Percentiles rank a stretch among this genome's conserved stretches.
phyloP scores from a whole-genome alignment of 768 basidiomycete species.

The Mycena maculata region DNA sequence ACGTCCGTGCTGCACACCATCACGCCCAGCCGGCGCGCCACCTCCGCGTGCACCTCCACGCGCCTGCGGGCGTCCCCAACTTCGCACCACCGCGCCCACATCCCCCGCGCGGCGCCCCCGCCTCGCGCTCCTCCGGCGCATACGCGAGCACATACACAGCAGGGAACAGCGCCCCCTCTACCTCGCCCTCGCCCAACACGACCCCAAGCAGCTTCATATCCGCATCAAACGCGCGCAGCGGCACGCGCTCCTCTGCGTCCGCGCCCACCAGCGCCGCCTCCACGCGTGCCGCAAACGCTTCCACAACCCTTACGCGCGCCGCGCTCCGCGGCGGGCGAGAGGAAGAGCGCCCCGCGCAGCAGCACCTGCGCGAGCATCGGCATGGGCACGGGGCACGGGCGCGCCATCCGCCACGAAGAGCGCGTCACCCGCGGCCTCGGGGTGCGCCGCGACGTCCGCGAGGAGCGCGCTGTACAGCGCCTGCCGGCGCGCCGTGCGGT shows the following conservation, averaged over 20 bases:
- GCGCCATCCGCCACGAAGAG: conserved; percentile 20
- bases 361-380: conserved; percentile 24
- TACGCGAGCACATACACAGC: conserved; percentile 59
- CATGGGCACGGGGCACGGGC: neutral
- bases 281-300: conserved; percentile 19
- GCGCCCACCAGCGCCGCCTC: conserved; percentile 18
- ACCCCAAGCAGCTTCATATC: conserved; percentile 49
- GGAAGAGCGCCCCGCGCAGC: conserved; percentile 23
- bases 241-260: too few species aligned
- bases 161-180: conserved; percentile 54
- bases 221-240: conserved; percentile 12
- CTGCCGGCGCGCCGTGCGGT: conserved; percentile 49
- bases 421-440: conserved; percentile 41
- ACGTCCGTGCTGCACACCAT: conserved; percentile 55
- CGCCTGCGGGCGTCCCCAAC: conserved; percentile 37
- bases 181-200: conserved; percentile 46
- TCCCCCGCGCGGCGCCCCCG: conserved; percentile 39
- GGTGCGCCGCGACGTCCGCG: conserved; percentile 49
- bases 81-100: conserved; percentile 54
- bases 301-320: conserved; percentile 22
- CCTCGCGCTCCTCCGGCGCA: conserved; percentile 36
- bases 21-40: conserved; percentile 56
- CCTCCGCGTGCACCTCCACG: conserved; percentile 42
- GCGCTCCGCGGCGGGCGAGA: conserved; percentile 14
- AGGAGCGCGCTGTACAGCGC: conserved; percentile 65